Evolutionary conservation across 208 protist genomes (phyloP).

Genomic region (Herpetomonas tarakana): DNA sequence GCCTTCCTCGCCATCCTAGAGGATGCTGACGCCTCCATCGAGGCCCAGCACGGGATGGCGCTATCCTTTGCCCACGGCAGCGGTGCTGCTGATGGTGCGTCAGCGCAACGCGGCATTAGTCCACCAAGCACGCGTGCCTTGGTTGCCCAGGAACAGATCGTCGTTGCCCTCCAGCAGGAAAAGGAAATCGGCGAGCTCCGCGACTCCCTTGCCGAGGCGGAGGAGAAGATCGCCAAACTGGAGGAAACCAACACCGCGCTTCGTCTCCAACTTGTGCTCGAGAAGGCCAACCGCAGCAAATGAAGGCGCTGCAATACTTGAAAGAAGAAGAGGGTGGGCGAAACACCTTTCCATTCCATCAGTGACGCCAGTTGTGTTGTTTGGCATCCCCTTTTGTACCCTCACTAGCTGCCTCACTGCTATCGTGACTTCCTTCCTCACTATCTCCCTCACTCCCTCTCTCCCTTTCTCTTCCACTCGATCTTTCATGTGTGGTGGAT

Average conservation of each 20-base stretch:
- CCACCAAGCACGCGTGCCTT: too few species aligned
- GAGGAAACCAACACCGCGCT: conserved; percentile 10
- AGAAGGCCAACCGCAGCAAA: neutral
- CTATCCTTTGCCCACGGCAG: neutral
- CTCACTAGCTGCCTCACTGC: too few species aligned
- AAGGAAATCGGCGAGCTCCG: conserved; percentile 1
- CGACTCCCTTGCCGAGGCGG: neutral
- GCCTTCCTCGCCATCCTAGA: neutral
- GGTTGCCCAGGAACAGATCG: neutral
- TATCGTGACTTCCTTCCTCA: neutral
- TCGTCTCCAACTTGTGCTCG: neutral
- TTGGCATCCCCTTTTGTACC: too few species aligned
- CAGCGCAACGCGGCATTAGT: neutral
- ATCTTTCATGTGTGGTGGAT: neutral
- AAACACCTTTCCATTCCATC: too few species aligned
- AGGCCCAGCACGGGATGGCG: neutral
- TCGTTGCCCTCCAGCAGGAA: neutral
- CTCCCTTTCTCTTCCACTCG: conserved; percentile 9
- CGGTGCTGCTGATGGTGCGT: too few species aligned
- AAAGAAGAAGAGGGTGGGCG: too few species aligned
- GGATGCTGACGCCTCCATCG: neutral
- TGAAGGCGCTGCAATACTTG: too few species aligned
- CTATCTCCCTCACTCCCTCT: neutral
- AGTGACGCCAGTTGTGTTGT: too few species aligned
- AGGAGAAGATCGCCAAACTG: conserved; percentile 10